A percentile compares a stretch with the other conserved stretches of the same genome.
Conservation (phyloP, 306 rosid species). For the Cicer judaicum region DNA sequence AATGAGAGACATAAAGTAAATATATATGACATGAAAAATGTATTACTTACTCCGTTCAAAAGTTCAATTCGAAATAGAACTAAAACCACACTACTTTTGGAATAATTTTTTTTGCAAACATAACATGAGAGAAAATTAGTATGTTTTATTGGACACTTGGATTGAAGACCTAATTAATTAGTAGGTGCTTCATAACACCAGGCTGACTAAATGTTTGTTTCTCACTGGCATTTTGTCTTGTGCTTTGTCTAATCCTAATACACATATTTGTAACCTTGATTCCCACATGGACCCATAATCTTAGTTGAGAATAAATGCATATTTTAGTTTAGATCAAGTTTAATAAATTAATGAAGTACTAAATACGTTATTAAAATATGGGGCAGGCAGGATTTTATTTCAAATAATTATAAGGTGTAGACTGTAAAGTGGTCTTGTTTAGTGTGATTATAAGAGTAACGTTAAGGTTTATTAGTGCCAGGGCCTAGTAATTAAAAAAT, state of each 20-base stretch:
- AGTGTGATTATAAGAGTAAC: slow-evolving; percentile 22
- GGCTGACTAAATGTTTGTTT: slow-evolving; percentile 41
- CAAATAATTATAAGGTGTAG: slow-evolving; percentile 19
- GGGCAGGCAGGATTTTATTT: not conserved
- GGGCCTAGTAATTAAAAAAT: slow-evolving; percentile 13
- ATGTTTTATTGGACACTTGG: slow-evolving; percentile 8
- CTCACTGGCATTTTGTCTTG: slow-evolving; percentile 52
- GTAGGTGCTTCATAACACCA: slow-evolving; percentile 38
- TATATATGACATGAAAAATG: no score
- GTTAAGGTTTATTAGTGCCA: slow-evolving; percentile 32
- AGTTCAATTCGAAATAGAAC: no score
- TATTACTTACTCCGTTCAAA: no score
- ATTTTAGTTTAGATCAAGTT: slow-evolving; percentile 12
- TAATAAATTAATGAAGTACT: not conserved
- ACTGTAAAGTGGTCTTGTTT: slow-evolving; percentile 32
- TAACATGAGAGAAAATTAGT: no score
- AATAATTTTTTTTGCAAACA: no score
- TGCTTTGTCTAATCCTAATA: slow-evolving; percentile 34
- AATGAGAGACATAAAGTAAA: no score
- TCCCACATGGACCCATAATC: slow-evolving; percentile 52
- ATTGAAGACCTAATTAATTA: slow-evolving; percentile 1
- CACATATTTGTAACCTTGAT: slow-evolving; percentile 41
- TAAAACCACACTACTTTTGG: no score
- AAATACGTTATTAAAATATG: not conserved
- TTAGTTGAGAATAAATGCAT: slow-evolving; percentile 39